Percentiles rank a stretch among this genome's conserved stretches.
phyloP scores from a whole-genome alignment of 2,329 filamentous ascomycete genomes.

The Lasiodiplodia sp. region DNA sequence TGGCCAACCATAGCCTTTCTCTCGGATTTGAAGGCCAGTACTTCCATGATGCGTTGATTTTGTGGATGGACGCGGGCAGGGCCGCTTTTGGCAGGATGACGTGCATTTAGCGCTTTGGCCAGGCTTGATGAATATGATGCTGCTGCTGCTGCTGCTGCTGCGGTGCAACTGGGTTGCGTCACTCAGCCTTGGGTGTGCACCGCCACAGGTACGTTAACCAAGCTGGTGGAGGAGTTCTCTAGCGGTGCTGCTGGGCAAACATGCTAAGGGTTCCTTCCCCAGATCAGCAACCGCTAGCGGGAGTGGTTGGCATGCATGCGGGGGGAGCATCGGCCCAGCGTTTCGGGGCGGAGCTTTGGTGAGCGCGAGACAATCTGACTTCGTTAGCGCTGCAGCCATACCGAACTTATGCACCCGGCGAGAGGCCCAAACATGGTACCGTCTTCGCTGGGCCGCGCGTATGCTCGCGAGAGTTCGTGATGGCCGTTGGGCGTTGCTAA shows the following conservation, averaged over 20 bases:
- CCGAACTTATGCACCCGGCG: background rate
- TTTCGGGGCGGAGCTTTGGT: background rate
- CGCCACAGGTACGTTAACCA: slow-evolving; percentile 1
- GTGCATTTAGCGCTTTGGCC: background rate
- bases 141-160: no score
- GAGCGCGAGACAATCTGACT: background rate
- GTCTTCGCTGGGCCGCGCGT: background rate
- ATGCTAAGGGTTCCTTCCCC: background rate
- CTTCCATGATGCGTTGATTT: background rate
- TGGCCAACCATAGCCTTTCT: no score
- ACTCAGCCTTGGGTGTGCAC: background rate
- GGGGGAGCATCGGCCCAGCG: slow-evolving; percentile 8
- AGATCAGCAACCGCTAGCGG: slow-evolving; percentile 17
- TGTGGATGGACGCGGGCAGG: background rate
- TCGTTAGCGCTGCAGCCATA: slow-evolving; percentile 1
- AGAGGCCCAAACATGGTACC: background rate
- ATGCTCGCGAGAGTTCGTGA: background rate
- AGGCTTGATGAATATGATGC: background rate
- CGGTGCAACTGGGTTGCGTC: background rate
- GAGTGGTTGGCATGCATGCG: slow-evolving; percentile 11
- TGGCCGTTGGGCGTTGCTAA: slow-evolving; percentile 4
- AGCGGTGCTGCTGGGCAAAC: background rate
- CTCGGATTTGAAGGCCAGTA: background rate
- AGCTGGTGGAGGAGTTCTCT: background rate
- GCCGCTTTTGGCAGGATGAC: slow-evolving; percentile 4